Conservation (phyloP, 2,329 filamentous ascomycete genomes). For the Monosporascus sp. region DNA sequence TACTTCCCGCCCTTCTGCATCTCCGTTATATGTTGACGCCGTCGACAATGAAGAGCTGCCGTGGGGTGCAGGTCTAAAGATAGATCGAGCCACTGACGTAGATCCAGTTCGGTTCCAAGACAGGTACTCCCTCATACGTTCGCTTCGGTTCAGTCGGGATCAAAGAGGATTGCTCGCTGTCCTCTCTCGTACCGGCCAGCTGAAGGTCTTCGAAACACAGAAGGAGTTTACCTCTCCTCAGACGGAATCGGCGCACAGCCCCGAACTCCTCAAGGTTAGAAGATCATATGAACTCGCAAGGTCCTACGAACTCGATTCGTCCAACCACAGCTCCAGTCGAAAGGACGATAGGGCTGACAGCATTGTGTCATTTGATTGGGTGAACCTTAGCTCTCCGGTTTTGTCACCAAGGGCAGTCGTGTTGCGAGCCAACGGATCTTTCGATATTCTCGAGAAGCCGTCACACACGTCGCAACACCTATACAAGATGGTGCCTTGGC, state of each 20-base stretch:
- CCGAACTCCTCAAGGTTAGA: slow-evolving; percentile 54
- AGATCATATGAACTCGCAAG: slow-evolving; percentile 55
- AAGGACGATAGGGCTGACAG: slow-evolving; percentile 55
- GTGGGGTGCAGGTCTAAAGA: slow-evolving; percentile 55
- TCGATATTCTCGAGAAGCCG: slow-evolving; percentile 58
- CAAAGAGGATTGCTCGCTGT: slow-evolving; percentile 56
- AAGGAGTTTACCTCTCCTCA: slow-evolving; percentile 44
- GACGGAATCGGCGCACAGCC: slow-evolving; percentile 39
- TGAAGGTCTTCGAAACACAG: slow-evolving; percentile 55
- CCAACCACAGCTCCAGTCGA: slow-evolving; percentile 44
- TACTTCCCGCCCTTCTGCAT: slow-evolving; percentile 46
- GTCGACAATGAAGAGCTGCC: slow-evolving; percentile 56
- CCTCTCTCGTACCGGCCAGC: slow-evolving; percentile 56
- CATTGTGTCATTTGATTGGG: slow-evolving; percentile 65
- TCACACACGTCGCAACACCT: slow-evolving; percentile 52
- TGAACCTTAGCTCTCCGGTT: slow-evolving; percentile 51
- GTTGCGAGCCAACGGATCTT: slow-evolving; percentile 53
- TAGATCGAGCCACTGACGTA: slow-evolving; percentile 52
- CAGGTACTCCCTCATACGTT: slow-evolving; percentile 56
- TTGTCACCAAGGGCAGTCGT: slow-evolving; percentile 54
- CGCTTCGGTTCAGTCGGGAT: slow-evolving; percentile 58
- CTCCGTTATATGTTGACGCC: slow-evolving; percentile 49
- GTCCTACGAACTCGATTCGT: slow-evolving; percentile 58
- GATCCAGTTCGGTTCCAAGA: slow-evolving; percentile 47
- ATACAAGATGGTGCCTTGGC: slow-evolving; percentile 57